Base-by-base conservation (phyloP, 2,329 filamentous ascomycete species). In the Sporothrix dimorphospora region DNA sequence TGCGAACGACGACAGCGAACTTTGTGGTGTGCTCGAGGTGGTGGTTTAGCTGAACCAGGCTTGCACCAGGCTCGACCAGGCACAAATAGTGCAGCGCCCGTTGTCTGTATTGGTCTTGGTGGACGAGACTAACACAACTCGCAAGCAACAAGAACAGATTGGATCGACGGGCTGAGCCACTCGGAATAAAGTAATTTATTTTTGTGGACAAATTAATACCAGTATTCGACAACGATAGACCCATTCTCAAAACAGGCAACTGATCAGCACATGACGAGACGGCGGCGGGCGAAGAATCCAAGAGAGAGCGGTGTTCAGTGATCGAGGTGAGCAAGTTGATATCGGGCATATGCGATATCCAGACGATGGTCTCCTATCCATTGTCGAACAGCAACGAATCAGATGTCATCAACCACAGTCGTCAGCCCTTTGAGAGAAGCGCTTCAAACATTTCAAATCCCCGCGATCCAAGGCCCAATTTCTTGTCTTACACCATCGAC, bases 261-360 rank as follows among this genome's bases (percentile, higher is more conserved):
- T 38, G 55, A 59, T 61, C 55, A 61, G 11, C 55, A 61, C 55
- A 61, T 61, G 34, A 61, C 55, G 55, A 40, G 34, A 34, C 19
- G 16, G 19, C 7, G 55, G 53, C 27, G 7, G 59, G 38, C 59
- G 59, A 45, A 16, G 59, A 65, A 65, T 24, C 38, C 5, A 3
- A 12, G 4, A 24, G 59, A 27, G 5, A 11, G 11, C 38, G 38
- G 38, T 40, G 38, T 11, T n/a, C n/a, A n/a, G 21, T 53, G n/a
- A 53, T 11, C n/a, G n/a, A 19, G n/a, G 49, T 63, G 34, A 63
- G n/a, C 27, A 34, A 57, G 53, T 19, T 16, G 45, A 4, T 47
- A 16, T 34, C 30, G 30, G 30, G 30, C 30, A 34, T 34, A 34
- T 34, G 30, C 30, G 30, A 34, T 34, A 34, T 34, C 30, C 30